Conservation (phyloP, 306 rosid genomes). For the Urtica urens region DNA sequence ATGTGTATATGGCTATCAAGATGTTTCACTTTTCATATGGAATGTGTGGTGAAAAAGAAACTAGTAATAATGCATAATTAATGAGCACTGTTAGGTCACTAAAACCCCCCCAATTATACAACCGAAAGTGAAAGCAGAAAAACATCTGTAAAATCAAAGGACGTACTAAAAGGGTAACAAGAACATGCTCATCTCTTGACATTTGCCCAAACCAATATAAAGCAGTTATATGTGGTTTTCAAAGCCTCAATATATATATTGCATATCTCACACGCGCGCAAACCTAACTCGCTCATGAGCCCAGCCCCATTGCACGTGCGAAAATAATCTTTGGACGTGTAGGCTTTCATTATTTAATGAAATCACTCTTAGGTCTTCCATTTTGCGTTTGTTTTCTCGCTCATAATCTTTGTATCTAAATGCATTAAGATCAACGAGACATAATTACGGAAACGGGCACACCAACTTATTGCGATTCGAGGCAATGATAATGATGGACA, state of each 20-base stretch:
- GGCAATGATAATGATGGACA: constrained; percentile 20
- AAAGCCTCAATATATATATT: neutral
- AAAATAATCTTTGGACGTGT: constrained; percentile 20
- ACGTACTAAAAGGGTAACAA: constrained; percentile 29
- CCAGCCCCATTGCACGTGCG: constrained; percentile 43
- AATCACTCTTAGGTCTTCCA: neutral
- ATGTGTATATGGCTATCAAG: neutral
- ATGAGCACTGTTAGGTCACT: neutral
- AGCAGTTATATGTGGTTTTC: constrained; percentile 52
- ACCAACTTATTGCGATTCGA: constrained; percentile 16
- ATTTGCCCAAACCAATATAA: constrained; percentile 33
- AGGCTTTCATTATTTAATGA: constrained; percentile 13
- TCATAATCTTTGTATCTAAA: constrained; percentile 6
- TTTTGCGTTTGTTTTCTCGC: neutral
- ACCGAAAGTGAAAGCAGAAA: constrained; percentile 13
- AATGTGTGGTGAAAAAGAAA: constrained; percentile 18
- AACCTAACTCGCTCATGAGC: constrained; percentile 33
- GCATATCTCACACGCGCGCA: constrained; percentile 17
- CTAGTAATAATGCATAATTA: constrained; percentile 4
- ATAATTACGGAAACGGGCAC: constrained; percentile 24
- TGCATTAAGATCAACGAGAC: constrained; percentile 3
- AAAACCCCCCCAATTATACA: neutral
- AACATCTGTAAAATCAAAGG: constrained; percentile 37
- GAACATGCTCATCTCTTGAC: constrained; percentile 33
- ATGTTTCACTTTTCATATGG: neutral